Percentiles rank a stretch among this genome's conserved stretches.
Evolutionary conservation across 345 rosid genomes (phyloP).

Genomic region (Linum lewisii): DNA sequence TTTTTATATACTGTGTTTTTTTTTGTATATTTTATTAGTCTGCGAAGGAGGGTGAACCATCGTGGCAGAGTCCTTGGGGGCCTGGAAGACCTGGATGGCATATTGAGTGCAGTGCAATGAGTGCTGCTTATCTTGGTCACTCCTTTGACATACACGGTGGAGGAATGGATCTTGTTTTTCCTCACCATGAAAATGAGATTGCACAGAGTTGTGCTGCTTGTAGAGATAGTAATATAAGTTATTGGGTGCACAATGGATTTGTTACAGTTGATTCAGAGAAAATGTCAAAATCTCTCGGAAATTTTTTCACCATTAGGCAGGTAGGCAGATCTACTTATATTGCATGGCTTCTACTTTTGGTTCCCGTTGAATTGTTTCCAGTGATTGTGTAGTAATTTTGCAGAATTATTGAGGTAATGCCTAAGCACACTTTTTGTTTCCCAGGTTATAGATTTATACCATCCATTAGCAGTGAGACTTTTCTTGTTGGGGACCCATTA

Average conservation of each 20-base stretch:
- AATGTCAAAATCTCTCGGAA: constrained; percentile 96
- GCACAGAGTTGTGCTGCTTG: constrained; percentile 98
- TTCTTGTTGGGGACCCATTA: constrained; percentile 89
- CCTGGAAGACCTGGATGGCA: constrained; percentile 99
- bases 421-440: constrained; percentile 5
- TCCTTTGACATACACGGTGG: constrained; percentile 95
- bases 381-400: not conserved
- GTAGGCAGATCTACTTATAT: constrained; percentile 24
- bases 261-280: constrained; percentile 93
- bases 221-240: constrained; percentile 57
- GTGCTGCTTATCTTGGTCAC: constrained; percentile 78
- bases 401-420: not conserved
- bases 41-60: constrained; percentile 80
- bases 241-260: constrained; percentile 94
- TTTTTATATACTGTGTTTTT: not conserved
- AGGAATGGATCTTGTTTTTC: constrained; percentile 98
- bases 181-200: constrained; percentile 97
- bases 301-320: constrained; percentile 93
- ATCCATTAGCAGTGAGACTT: constrained; percentile 78
- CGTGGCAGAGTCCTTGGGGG: constrained; percentile 99
- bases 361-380: not conserved
- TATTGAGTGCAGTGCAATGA: constrained; percentile 96
- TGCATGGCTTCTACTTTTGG: not conserved
- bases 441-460: constrained; percentile 75
- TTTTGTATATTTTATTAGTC: constrained; percentile 35